These are phyloP conservation scores for Medicago lupulina DNA, from an alignment of 306 rosid species.

Conservation along the genomic window DNA sequence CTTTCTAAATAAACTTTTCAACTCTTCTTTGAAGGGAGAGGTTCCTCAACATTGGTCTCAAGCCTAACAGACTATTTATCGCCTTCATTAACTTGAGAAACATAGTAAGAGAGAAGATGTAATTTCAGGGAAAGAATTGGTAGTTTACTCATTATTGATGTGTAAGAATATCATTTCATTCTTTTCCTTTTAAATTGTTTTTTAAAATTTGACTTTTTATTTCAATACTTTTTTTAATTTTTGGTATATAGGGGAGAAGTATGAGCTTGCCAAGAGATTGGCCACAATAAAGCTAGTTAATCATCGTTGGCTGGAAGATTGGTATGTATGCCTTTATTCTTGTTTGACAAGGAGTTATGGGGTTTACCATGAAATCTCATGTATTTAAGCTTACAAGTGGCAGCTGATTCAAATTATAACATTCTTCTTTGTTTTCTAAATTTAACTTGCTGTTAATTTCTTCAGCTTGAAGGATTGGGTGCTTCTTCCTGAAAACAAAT, in stretches of 20 bases:
- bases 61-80: not conserved
- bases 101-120: conserved; percentile 11
- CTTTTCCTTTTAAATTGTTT: not conserved
- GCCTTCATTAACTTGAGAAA: not conserved
- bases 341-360: conserved; percentile 18
- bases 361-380: conserved; percentile 11
- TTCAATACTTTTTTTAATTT: conserved; percentile 21
- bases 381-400: conserved; percentile 36
- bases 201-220: not conserved
- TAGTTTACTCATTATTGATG: conserved; percentile 19
- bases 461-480: conserved; percentile 83
- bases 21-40: not conserved
- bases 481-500: conserved; percentile 77
- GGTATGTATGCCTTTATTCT: conserved; percentile 50
- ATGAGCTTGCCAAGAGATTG: conserved; percentile 80
- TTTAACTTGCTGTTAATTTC: conserved; percentile 36
- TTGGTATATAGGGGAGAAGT: conserved; percentile 77
- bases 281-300: conserved; percentile 76
- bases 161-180: not conserved
- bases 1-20: not conserved
- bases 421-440: conserved; percentile 1
- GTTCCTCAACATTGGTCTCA: not conserved
- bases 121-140: not conserved
- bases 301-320: conserved; percentile 94
- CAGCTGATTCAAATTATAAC: conserved; percentile 3